Percentiles rank a stretch among this genome's conserved stretches.
These are phyloP conservation scores for Sphagnum fallax DNA, from an alignment of 228 moss, liverwort and hornwort species.

Conservation along the genomic window DNA sequence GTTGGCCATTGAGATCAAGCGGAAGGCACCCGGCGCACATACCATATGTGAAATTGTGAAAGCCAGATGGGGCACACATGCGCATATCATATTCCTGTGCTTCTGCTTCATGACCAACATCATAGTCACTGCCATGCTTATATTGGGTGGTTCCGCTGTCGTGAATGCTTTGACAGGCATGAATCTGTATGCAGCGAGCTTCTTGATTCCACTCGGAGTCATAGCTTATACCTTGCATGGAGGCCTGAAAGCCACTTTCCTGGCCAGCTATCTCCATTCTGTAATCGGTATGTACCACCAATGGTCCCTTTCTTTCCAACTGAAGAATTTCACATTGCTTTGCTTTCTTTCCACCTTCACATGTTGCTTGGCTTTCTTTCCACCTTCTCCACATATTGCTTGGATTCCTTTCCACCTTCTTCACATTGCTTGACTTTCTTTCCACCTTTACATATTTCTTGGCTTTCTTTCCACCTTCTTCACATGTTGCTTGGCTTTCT, in stretches of 20 bases:
- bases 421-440: no score
- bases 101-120: conserved; percentile 53
- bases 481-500: no score
- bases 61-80: conserved; percentile 30
- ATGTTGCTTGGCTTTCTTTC: no score
- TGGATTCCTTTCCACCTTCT: background rate
- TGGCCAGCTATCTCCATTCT: conserved; percentile 88
- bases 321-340: no score
- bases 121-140: conserved; percentile 41
- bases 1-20: conserved; percentile 55
- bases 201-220: conserved; percentile 86
- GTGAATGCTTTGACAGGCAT: conserved; percentile 55
- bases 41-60: conserved; percentile 49
- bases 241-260: conserved; percentile 83
- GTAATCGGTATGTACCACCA: conserved; percentile 35
- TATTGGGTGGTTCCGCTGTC: conserved; percentile 35
- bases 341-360: no score
- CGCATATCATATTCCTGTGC: conserved; percentile 33
- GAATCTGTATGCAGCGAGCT: conserved; percentile 79
- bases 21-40: conserved; percentile 46
- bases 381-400: background rate
- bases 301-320: no score
- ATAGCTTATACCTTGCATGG: conserved; percentile 78
- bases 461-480: no score
- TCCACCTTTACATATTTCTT: no score